phyloP scores from a whole-genome alignment of 192 early-diverging fungal species.

The Linnemannia exigua region DNA sequence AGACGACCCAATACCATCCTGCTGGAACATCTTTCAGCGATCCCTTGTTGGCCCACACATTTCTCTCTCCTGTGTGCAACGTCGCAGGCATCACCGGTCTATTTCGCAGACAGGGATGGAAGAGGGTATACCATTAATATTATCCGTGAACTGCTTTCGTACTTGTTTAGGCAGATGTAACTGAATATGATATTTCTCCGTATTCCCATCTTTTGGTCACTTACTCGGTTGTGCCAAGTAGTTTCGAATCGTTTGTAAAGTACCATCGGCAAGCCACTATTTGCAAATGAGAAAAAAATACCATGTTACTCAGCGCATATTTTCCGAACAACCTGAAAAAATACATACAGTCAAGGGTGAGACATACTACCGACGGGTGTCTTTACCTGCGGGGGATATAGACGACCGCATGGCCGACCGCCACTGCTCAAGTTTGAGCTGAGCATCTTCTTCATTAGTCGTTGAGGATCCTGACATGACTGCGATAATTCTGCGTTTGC shows the following conservation, averaged over 20 bases:
- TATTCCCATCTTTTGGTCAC: background rate
- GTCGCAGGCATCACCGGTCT: background rate
- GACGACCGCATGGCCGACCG: no score
- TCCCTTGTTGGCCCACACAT: background rate
- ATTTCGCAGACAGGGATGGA: background rate
- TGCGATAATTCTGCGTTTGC: no score
- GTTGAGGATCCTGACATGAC: no score
- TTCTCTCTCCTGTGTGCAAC: background rate
- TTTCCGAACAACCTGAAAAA: no score
- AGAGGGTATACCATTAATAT: background rate
- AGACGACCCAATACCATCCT: background rate
- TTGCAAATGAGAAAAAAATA: background rate
- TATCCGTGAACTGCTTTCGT: background rate
- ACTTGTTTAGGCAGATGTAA: background rate
- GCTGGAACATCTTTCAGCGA: background rate
- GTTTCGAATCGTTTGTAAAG: background rate
- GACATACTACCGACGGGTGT: no score
- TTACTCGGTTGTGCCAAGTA: background rate
- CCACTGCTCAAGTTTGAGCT: no score
- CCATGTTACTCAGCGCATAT: background rate
- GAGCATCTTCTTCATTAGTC: background rate
- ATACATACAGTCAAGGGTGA: no score
- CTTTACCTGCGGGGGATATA: no score
- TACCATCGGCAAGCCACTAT: constrained; percentile 11
- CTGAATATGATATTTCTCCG: background rate